phyloP scores from a whole-genome alignment of 768 basidiomycete species.

The Suillus lakei region DNA sequence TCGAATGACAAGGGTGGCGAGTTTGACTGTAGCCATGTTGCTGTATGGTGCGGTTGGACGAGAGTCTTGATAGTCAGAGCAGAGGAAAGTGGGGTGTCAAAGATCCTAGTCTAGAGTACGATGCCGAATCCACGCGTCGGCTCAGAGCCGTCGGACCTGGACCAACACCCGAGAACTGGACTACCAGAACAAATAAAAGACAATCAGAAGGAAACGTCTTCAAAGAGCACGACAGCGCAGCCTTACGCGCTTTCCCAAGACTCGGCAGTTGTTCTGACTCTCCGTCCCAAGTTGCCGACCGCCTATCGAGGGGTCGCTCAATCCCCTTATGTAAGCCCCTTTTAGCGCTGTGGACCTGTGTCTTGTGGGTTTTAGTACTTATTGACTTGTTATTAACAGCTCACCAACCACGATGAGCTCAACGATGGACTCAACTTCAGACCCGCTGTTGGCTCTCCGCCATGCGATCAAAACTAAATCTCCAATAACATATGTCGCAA shows the following conservation, averaged over 20 bases:
- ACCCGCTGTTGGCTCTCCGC: constrained; percentile 62
- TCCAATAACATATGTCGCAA: constrained; percentile 50
- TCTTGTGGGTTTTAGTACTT: background rate
- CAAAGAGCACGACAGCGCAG: background rate
- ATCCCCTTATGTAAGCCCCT: background rate
- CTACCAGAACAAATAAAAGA: background rate
- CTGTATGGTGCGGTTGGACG: background rate
- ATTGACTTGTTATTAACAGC: background rate
- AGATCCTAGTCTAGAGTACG: background rate
- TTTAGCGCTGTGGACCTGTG: background rate
- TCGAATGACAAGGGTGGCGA: constrained; percentile 75
- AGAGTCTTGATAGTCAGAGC: background rate
- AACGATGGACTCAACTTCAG: constrained; percentile 32
- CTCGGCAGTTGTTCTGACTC: background rate
- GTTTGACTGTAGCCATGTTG: constrained; percentile 73
- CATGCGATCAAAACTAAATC: constrained; percentile 63
- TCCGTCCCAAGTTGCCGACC: background rate
- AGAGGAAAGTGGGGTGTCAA: background rate
- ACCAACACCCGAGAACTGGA: background rate
- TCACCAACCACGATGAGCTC: constrained; percentile 6
- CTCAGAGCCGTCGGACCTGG: background rate
- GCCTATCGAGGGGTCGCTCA: background rate
- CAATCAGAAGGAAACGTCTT: background rate
- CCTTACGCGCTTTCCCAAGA: background rate
- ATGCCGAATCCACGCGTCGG: constrained; percentile 1